phyloP scores from a whole-genome alignment of 495 filamentous ascomycete genomes.

The Parathielavia appendiculata region DNA sequence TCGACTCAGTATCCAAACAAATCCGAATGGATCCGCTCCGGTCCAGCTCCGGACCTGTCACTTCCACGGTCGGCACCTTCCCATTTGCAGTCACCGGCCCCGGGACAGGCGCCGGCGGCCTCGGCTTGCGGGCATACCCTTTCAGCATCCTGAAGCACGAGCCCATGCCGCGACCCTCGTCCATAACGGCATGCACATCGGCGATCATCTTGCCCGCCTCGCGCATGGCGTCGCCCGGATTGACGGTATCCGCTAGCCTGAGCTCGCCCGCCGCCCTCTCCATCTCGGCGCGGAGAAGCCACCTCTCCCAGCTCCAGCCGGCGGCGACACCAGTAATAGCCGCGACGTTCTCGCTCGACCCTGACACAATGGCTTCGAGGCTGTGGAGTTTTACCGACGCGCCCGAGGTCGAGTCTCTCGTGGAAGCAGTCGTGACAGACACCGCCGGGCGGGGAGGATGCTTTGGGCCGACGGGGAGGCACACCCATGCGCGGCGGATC shows the following conservation, averaged over 20 bases:
- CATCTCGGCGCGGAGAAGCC: conserved; percentile 79
- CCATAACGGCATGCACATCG: conserved; percentile 70
- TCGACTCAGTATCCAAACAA: conserved; percentile 19
- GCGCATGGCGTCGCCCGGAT: conserved; percentile 40
- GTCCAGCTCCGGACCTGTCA: conserved; percentile 5
- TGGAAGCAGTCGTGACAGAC: conserved; percentile 24
- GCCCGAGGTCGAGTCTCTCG: conserved; percentile 6
- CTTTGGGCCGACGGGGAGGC: conserved; percentile 76
- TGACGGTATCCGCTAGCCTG: conserved; percentile 47
- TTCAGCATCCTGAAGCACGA: conserved; percentile 81
- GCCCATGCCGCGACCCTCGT: conserved; percentile 74
- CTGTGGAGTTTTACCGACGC: conserved; percentile 46
- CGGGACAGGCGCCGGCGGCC: background rate
- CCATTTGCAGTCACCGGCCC: background rate
- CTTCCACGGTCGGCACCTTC: background rate
- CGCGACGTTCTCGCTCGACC: conserved; percentile 67
- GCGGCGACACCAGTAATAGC: conserved; percentile 76
- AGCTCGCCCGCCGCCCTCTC: conserved; percentile 70
- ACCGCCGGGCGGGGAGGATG: conserved; percentile 32
- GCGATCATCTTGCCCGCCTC: conserved; percentile 58
- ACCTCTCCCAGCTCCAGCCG: conserved; percentile 92
- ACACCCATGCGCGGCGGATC: conserved; percentile 83
- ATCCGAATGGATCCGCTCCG: conserved; percentile 20
- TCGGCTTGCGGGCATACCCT: conserved; percentile 86
- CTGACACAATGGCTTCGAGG: conserved; percentile 61